Evolutionary conservation across 2,329 filamentous ascomycete species (phyloP), one percentile per base, ranked within the genome.

Genomic region (Ceratocystis albifundus): DNA sequence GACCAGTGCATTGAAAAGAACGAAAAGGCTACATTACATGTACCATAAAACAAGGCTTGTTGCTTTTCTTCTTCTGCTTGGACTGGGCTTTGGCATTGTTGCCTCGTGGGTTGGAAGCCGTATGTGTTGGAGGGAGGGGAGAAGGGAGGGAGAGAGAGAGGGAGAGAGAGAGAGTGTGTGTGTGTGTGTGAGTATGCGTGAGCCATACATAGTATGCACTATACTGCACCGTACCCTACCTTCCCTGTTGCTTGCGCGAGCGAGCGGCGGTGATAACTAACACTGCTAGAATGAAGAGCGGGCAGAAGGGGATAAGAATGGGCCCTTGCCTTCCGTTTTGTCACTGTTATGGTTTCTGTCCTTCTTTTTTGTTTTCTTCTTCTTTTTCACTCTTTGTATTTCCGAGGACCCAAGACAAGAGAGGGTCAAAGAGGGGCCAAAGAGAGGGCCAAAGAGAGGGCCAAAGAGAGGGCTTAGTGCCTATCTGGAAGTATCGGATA

Each of bases 1-100:
- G 55, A 4, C 17, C 55, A 1, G 8, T 59, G 55, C 55, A 4
- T 15, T 15, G 36, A 55, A 5, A 59, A 59, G 30, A 32, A 36
- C 55, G 28, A 53, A 25, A 41, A 53, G 28, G 48, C 48, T 53
- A 53, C 48, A 53, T 53, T 53, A 53, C 48, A 53, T 53, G 22
- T 12, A 28, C 3, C 6, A 53, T 25, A 53, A 53, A 10, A 28
- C 48, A 53, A 15, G 48, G 48, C 48, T 53, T 53, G 48, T 25
- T 53, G 48, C n/a, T 22, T 53, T 25, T 15, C 25, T 5, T 22
- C 48, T 10, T 53, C 25, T 22, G 48, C 8, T 53, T 53, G 22
- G 8, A 41, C 36, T 41, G 36, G 36, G 36, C 36, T 22, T 53
- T 53, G 48, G 48, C 48, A 50, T 50, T 50, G 48, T 50, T 50